Percentiles rank a stretch among this genome's conserved stretches.
These are phyloP conservation scores for Trametes maxima DNA, from an alignment of 768 basidiomycete genomes.

Conservation along the genomic window DNA sequence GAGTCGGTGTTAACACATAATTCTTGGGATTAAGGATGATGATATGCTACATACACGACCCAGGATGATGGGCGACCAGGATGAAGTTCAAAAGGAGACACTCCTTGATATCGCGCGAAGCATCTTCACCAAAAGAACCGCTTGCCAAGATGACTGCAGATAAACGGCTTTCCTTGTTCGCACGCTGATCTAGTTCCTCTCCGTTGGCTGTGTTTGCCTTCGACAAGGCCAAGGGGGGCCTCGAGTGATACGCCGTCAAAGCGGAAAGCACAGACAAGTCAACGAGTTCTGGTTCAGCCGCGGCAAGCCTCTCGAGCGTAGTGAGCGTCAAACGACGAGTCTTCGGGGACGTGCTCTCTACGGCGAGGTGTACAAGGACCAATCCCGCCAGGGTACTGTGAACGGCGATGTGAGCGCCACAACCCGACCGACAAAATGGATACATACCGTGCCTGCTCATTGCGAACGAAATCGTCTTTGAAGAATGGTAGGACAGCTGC, in stretches of 20 bases:
- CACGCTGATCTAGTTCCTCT: constrained; percentile 43
- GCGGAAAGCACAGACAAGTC: constrained; percentile 63
- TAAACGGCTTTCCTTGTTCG: constrained; percentile 56
- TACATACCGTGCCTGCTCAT: constrained; percentile 57
- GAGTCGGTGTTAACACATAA: not conserved
- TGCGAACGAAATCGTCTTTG: constrained; percentile 52
- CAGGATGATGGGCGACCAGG: constrained; percentile 74
- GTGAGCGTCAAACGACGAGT: constrained; percentile 51
- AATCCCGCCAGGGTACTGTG: constrained; percentile 63
- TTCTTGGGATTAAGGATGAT: not conserved
- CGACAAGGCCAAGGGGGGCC: constrained; percentile 35
- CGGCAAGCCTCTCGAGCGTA: constrained; percentile 44
- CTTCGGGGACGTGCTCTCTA: constrained; percentile 57
- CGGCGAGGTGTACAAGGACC: constrained; percentile 67
- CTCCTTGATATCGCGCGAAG: constrained; percentile 46
- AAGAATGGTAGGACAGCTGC: constrained; percentile 53
- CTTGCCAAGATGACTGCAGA: constrained; percentile 56
- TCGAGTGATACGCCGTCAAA: constrained; percentile 48
- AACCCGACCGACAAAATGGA: not conserved
- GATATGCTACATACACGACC: constrained; percentile 43
- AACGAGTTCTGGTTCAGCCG: constrained; percentile 48
- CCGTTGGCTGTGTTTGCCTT: constrained; percentile 29
- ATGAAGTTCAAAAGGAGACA: constrained; percentile 54
- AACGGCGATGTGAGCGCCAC: constrained; percentile 1
- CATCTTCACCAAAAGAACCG: constrained; percentile 47